A percentile compares a stretch with the other conserved stretches of the same genome.
Evolutionary conservation across 768 basidiomycete genomes (phyloP).

Genomic region (Auricularia auricula-judae): DNA sequence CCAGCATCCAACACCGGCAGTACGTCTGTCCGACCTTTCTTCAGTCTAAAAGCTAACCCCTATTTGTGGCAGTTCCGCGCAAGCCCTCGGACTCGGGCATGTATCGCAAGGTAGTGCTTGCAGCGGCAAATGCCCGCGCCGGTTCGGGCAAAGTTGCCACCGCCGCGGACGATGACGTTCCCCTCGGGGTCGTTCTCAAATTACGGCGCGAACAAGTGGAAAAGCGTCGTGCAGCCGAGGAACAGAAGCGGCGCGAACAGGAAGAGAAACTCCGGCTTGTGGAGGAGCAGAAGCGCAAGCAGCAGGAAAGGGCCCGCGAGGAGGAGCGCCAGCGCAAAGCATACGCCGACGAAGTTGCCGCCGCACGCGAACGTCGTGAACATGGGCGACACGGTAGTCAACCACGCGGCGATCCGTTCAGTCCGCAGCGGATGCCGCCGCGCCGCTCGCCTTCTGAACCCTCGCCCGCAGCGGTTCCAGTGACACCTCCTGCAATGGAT

Average conservation of each 20-base stretch:
- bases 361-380: constrained; percentile 52
- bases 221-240: constrained; percentile 65
- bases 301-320: constrained; percentile 31
- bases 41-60: background rate
- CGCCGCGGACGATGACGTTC: constrained; percentile 60
- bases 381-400: constrained; percentile 23
- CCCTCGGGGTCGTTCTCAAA: constrained; percentile 50
- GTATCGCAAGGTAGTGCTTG: constrained; percentile 2
- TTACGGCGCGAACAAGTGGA: constrained; percentile 33
- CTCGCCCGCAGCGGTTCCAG: background rate
- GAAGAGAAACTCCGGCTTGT: constrained; percentile 43
- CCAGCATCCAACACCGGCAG: background rate
- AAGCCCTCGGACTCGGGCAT: constrained; percentile 1
- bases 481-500: background rate
- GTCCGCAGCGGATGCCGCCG: background rate
- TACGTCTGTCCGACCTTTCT: background rate
- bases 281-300: constrained; percentile 25
- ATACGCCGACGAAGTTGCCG: constrained; percentile 50
- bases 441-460: background rate
- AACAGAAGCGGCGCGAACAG: constrained; percentile 43
- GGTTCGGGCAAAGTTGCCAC: constrained; percentile 18
- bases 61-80: background rate
- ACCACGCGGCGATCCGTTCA: background rate
- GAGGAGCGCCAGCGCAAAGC: constrained; percentile 41
- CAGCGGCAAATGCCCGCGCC: constrained; percentile 35